Conservation (phyloP, 176 grass and related monocot genomes). For the Typha latifolia region DNA sequence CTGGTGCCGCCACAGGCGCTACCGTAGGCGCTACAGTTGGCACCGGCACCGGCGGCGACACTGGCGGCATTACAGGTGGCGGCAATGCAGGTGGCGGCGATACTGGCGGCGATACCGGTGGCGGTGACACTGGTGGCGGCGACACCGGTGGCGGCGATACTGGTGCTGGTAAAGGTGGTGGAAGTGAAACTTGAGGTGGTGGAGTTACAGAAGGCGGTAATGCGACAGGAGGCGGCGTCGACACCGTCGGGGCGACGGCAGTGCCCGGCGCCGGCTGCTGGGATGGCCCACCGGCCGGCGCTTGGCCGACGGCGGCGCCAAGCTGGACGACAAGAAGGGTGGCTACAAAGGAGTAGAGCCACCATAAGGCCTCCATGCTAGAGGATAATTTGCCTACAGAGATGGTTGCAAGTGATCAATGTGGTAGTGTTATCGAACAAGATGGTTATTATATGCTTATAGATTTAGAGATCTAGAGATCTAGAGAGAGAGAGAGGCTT, state of each 20-base stretch:
- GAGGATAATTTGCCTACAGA: no score
- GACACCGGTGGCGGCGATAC: not conserved
- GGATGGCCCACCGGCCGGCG: constrained; percentile 14
- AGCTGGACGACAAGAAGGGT: constrained; percentile 19
- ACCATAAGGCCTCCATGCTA: no score
- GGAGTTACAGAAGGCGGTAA: not conserved
- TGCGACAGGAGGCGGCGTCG: constrained; percentile 8
- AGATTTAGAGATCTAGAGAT: no score
- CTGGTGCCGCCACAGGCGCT: constrained; percentile 4
- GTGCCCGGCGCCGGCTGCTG: constrained; percentile 5
- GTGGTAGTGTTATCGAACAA: no score
- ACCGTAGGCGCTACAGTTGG: constrained; percentile 18
- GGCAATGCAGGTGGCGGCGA: no score
- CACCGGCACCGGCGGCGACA: not conserved
- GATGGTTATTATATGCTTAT: no score
- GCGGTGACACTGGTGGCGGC: constrained; percentile 2
- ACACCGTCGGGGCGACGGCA: not conserved
- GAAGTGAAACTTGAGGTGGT: not conserved
- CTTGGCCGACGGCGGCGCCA: constrained; percentile 22
- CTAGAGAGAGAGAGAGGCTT: constrained; percentile 10
- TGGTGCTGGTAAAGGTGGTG: constrained; percentile 13
- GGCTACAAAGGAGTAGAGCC: not conserved
- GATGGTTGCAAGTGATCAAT: no score
- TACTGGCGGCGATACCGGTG: not conserved
- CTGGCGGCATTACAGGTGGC: constrained; percentile 17